Percentiles rank a stretch among this genome's conserved stretches.
These are phyloP conservation scores for Mycena olivaceomarginata DNA, from an alignment of 768 basidiomycete genomes.

Conservation along the genomic window DNA sequence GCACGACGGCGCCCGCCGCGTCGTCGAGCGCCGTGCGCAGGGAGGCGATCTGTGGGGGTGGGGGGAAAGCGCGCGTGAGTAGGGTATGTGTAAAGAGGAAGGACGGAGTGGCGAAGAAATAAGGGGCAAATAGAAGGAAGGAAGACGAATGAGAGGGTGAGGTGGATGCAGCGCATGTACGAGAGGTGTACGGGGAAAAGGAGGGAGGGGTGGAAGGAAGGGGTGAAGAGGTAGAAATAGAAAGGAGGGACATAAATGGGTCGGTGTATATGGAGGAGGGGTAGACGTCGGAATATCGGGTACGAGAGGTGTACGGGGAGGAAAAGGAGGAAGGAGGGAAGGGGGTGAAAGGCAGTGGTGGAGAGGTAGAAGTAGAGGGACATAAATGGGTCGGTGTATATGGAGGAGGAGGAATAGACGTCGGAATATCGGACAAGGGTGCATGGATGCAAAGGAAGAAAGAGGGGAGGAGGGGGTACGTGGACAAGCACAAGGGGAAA, in stretches of 20 bases:
- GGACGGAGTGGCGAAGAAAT: not conserved
- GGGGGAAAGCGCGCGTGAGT: too few relatives aligned
- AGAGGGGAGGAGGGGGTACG: too few relatives aligned
- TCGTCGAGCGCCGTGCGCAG: constrained; percentile 76
- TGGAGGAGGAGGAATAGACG: not conserved
- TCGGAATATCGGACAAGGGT: too few relatives aligned
- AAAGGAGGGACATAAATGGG: not conserved
- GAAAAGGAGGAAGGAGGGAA: too few relatives aligned
- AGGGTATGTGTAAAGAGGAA: too few relatives aligned
- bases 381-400: too few relatives aligned
- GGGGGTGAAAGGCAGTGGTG: not conserved
- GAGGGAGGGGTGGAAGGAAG: not conserved
- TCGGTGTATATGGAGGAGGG: not conserved
- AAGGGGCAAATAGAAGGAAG: not conserved
- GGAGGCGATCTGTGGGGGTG: not conserved
- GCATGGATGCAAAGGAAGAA: too few relatives aligned
- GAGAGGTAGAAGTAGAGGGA: not conserved
- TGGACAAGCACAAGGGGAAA: too few relatives aligned
- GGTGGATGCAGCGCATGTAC: not conserved
- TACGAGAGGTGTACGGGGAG: not conserved
- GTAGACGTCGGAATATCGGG: too few relatives aligned
- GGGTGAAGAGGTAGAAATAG: not conserved
- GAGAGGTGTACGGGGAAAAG: not conserved
- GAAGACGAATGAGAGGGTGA: not conserved
- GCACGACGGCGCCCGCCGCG: constrained; percentile 80